Evolutionary conservation across 2,329 filamentous ascomycete species (phyloP), one percentile per base, ranked within the genome.

Genomic region (Trichophyton schoenleinii): DNA sequence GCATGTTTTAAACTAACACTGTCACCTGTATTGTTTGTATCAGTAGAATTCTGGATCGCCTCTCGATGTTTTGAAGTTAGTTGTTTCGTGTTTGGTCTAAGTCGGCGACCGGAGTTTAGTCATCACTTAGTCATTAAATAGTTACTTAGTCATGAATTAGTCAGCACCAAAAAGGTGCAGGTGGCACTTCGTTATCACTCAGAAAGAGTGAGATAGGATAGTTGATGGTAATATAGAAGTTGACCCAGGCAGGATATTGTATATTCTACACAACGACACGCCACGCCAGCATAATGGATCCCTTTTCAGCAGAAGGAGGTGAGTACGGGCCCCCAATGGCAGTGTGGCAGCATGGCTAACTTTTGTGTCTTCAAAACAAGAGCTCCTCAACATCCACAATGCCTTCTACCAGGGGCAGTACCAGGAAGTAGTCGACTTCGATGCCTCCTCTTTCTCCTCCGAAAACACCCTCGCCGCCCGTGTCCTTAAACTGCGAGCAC

Each of bases 361-460:
- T 18, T 18, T 46, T 18, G 20, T 9, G 28, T 28, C n/a, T 38
- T 52, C 15, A 6, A n/a, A 49, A 42, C 22, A 69, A 84, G 83
- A 86, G 74, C 82, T 86, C 69, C 80, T 85, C 70, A 85, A 84
- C 77, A 83, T 86, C 71, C 82, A 84, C 77, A 84, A 81, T 69
- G 81, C 83, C 71, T 85, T 85, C 77, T 80, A 84, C 75, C 82
- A 84, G 74, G 91, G 89, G 71, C 91, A 95, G 79, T 96, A 89
- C 81, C 83, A 89, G 71, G 81, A 87, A 71, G 91, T 95, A 65
- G 75, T 95, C 75, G 87, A 94, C 77, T 95, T 91, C 77, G 87
- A 95, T 75, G 87, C 85, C 49, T 85, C 87, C 4, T 80, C 85
- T 63, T 87, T 97, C 70, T 94, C 89, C 52, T 68, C 85, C 65